Evolutionary conservation across 2,329 filamentous ascomycete species (phyloP).

Genomic region (Beauveria sp.): DNA sequence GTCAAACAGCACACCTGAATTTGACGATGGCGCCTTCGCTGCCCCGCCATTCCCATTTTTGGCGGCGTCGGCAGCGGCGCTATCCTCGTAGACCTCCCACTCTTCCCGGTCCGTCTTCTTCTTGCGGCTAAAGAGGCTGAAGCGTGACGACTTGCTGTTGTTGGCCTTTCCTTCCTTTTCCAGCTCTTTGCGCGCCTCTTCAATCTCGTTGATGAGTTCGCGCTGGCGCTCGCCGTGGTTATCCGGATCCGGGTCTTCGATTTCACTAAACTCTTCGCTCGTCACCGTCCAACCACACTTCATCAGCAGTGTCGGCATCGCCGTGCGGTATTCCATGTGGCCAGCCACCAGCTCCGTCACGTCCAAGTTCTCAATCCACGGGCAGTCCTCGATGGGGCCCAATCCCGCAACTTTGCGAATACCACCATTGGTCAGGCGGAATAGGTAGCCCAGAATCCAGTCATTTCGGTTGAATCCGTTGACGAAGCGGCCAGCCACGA

Average conservation of each 20-base stretch:
- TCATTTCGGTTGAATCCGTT: conserved; percentile 93
- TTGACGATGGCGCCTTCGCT: conserved; percentile 27
- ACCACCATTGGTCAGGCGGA: conserved; percentile 86
- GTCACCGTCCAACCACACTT: conserved; percentile 88
- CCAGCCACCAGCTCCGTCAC: conserved; percentile 79
- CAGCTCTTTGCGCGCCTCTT: conserved; percentile 81
- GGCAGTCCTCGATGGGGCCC: conserved; percentile 64
- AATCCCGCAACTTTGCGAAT: conserved; percentile 84
- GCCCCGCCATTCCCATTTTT: conserved; percentile 19
- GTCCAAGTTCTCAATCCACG: conserved; percentile 81
- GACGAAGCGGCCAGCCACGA: conserved; percentile 86
- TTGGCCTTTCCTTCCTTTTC: conserved; percentile 69
- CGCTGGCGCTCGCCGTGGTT: conserved; percentile 81
- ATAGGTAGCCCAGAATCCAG: conserved; percentile 95
- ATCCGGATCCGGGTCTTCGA: conserved; percentile 94
- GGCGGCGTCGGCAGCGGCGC: conserved; percentile 30
- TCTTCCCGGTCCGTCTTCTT: conserved; percentile 76
- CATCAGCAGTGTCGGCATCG: conserved; percentile 81
- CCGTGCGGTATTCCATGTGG: conserved; percentile 92
- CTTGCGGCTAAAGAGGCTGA: conserved; percentile 74
- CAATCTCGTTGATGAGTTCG: conserved; percentile 92
- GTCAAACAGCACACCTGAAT: conserved; percentile 74
- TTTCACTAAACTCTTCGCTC: conserved; percentile 90
- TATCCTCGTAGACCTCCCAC: conserved; percentile 90
- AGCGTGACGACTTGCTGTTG: conserved; percentile 39